Conservation (phyloP, 2,329 filamentous ascomycete genomes). For the Claviceps monticola region DNA sequence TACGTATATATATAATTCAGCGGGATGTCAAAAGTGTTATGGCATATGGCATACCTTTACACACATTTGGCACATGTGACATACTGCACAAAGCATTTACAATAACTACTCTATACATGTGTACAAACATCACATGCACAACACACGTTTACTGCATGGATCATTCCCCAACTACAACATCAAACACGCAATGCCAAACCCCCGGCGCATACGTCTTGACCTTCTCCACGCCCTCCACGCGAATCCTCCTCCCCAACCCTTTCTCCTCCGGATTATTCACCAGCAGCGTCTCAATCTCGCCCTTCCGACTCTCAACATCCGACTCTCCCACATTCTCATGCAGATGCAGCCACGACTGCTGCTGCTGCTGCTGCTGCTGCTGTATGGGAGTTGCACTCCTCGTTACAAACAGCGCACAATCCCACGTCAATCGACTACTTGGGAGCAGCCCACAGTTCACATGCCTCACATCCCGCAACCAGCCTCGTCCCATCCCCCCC, state of each 20-base stretch:
- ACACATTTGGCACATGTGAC: not conserved
- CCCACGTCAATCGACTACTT: constrained; percentile 40
- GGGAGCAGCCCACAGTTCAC: constrained; percentile 53
- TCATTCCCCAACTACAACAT: constrained; percentile 35
- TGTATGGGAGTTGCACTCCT: constrained; percentile 17
- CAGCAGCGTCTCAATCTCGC: constrained; percentile 36
- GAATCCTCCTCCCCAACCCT: constrained; percentile 13
- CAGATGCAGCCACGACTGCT: constrained; percentile 45
- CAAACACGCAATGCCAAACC: constrained; percentile 58
- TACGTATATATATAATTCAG: no score
- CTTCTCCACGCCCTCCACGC: constrained; percentile 43
- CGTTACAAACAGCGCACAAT: constrained; percentile 20
- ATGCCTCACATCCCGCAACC: constrained; percentile 31
- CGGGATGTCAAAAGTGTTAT: no score
- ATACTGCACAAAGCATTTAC: not conserved
- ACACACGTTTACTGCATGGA: not conserved
- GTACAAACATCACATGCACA: not conserved
- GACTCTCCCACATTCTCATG: constrained; percentile 50
- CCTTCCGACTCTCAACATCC: constrained; percentile 33
- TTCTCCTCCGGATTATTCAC: constrained; percentile 18
- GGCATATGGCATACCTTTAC: no score
- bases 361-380: constrained; percentile 20
- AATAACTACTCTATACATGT: not conserved
- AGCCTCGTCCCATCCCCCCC: constrained; percentile 1
- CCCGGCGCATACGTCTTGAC: constrained; percentile 59